A percentile compares a stretch with the other conserved stretches of the same genome.
These are phyloP conservation scores for Klebsormidium nitens DNA, from an alignment of 139 green algal species.

Conservation along the genomic window DNA sequence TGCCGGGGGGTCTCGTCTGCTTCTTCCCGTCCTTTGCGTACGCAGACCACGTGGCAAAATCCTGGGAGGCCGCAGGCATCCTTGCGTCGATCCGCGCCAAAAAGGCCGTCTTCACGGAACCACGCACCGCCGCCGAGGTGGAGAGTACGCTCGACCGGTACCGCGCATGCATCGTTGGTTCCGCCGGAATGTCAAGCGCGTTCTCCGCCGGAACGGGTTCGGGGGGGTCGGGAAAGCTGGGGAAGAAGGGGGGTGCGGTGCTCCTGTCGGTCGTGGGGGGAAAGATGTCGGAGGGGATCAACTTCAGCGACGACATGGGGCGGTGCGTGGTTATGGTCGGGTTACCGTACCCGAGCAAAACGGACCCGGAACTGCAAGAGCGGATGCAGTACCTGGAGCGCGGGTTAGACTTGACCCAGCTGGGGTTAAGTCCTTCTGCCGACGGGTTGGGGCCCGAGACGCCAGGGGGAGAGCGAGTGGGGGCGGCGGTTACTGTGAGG, in stretches of 20 bases:
- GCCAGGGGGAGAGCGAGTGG: background rate
- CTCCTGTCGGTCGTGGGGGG: conserved; percentile 90
- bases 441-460: background rate
- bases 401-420: background rate
- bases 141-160: conserved; percentile 65
- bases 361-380: conserved; percentile 83
- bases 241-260: conserved; percentile 59
- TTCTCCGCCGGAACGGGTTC: too few relatives aligned
- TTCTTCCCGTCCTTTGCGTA: conserved; percentile 91
- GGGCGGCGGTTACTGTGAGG: background rate
- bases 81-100: conserved; percentile 45
- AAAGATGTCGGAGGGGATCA: conserved; percentile 97
- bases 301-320: conserved; percentile 94
- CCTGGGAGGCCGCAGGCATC: conserved; percentile 56
- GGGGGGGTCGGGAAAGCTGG: too few relatives aligned
- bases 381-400: conserved; percentile 75
- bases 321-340: conserved; percentile 86
- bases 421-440: background rate
- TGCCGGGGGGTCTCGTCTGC: conserved; percentile 73
- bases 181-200: background rate
- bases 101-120: conserved; percentile 69
- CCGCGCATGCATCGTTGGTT: conserved; percentile 13
- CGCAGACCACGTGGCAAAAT: conserved; percentile 43
- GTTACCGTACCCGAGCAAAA: conserved; percentile 88
- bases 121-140: conserved; percentile 51